Evolutionary conservation across 2,329 filamentous ascomycete genomes (phyloP).

Genomic region (Colletotrichum lini): DNA sequence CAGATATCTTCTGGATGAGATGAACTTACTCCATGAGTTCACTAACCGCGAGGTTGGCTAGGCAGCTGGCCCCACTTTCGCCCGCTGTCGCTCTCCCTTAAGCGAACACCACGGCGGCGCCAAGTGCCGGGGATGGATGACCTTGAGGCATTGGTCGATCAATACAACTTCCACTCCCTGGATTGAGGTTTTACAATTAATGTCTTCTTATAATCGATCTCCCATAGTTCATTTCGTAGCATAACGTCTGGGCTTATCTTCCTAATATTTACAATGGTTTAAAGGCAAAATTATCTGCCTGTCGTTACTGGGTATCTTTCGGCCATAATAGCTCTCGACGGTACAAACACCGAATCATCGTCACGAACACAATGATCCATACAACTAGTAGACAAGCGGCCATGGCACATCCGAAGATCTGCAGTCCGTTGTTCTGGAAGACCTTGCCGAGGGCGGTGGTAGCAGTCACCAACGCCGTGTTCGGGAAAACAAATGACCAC

Average conservation of each 20-base stretch:
- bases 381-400: conserved; percentile 75
- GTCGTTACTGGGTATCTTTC: conserved; percentile 62
- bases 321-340: conserved; percentile 82
- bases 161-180: background rate
- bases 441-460: conserved; percentile 79
- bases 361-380: conserved; percentile 77
- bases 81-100: conserved; percentile 27
- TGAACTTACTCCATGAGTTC: conserved; percentile 14
- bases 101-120: conserved; percentile 24
- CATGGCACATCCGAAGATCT: conserved; percentile 78
- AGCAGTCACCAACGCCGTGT: conserved; percentile 81
- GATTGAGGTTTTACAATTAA: background rate
- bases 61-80: conserved; percentile 27
- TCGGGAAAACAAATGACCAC: conserved; percentile 87
- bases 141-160: no score
- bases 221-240: background rate
- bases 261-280: background rate
- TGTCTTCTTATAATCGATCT: background rate
- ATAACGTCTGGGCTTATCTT: background rate
- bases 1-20: conserved; percentile 13
- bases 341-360: conserved; percentile 79
- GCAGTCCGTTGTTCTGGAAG: conserved; percentile 71
- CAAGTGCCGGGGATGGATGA: no score
- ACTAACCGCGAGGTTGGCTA: conserved; percentile 21
- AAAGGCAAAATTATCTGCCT: background rate